Conservation (phyloP, 371 early-diverging fungal species). For the Mortierella sp. region DNA sequence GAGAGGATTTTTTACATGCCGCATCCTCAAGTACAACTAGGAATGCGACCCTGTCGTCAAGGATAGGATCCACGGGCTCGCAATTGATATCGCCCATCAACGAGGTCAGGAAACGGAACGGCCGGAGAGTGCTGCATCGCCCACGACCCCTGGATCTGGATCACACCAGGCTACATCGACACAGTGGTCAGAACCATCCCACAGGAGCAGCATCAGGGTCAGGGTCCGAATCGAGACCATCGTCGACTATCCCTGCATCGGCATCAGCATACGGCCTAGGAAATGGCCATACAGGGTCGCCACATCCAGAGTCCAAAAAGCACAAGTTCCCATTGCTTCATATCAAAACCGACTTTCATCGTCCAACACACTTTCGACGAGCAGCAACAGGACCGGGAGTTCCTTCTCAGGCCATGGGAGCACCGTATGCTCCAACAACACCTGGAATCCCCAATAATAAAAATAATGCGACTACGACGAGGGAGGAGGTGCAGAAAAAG, state of each 20-base stretch:
- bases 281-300: background rate
- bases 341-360: conserved; percentile 48
- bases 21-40: background rate
- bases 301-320: conserved; percentile 23
- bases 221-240: conserved; percentile 17
- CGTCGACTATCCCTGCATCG: conserved; percentile 15
- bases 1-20: conserved; percentile 29
- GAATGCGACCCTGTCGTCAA: conserved; percentile 27
- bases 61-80: conserved; percentile 49
- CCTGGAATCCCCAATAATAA: background rate
- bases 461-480: background rate
- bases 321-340: conserved; percentile 38
- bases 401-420: background rate
- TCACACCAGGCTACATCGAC: conserved; percentile 16
- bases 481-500: conserved; percentile 15
- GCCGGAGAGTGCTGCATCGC: conserved; percentile 42
- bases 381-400: background rate
- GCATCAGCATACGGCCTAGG: conserved; percentile 12
- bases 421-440: background rate
- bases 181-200: conserved; percentile 14
- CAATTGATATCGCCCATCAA: conserved; percentile 38
- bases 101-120: conserved; percentile 43
- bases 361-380: conserved; percentile 17
- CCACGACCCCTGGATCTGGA: conserved; percentile 50
- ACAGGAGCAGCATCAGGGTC: conserved; percentile 8